Evolutionary conservation across 208 protist species (phyloP).

Genomic region (Crithidia bombi): DNA sequence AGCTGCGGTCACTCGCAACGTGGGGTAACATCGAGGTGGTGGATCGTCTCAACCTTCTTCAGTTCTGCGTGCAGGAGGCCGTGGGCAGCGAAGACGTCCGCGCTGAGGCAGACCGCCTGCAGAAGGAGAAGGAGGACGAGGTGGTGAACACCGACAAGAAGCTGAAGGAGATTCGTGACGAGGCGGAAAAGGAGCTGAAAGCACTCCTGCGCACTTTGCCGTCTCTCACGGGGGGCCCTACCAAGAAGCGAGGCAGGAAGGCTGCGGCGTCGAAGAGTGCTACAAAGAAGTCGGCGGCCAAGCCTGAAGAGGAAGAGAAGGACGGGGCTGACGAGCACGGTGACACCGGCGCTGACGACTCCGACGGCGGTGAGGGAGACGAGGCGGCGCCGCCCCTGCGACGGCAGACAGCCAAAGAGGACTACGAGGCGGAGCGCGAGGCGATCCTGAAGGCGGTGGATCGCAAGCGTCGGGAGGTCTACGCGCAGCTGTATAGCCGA

Average conservation of each 20-base stretch:
- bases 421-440: slow-evolving; percentile 43
- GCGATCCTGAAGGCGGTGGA: slow-evolving; percentile 43
- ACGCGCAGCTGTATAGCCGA: slow-evolving; percentile 34
- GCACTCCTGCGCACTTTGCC: slow-evolving; percentile 49
- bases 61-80: slow-evolving; percentile 73
- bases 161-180: slow-evolving; percentile 70
- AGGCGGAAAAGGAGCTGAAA: slow-evolving; percentile 80
- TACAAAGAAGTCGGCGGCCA: neutral
- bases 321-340: neutral
- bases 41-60: slow-evolving; percentile 81
- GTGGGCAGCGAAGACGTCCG: slow-evolving; percentile 54
- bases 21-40: slow-evolving; percentile 84
- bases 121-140: slow-evolving; percentile 58
- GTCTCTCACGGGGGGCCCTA: neutral
- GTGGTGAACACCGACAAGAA: slow-evolving; percentile 51
- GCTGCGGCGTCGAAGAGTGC: neutral
- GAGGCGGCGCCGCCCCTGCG: too few species aligned
- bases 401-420: neutral
- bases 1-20: slow-evolving; percentile 62
- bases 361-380: slow-evolving; percentile 6
- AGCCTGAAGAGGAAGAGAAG: neutral
- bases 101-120: slow-evolving; percentile 61
- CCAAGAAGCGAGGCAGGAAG: neutral
- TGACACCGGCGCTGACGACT: neutral
- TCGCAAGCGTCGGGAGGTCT: slow-evolving; percentile 43